Base-by-base conservation (phyloP, 352 stramenopile species). In the Globisporangium yorkense region DNA sequence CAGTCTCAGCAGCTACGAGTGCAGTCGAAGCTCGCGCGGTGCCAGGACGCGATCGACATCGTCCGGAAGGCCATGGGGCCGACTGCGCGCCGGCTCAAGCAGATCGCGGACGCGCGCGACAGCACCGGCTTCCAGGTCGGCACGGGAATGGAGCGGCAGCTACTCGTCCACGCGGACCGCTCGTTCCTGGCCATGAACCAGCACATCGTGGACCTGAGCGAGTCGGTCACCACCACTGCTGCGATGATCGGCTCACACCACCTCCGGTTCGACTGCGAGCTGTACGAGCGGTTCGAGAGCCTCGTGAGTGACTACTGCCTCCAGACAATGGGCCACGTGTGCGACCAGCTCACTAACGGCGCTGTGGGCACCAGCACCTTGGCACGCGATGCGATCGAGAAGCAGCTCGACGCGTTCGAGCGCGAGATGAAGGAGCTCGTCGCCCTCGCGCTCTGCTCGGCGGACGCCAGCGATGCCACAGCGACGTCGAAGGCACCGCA, bases 271-370 rank as follows among this genome's bases (percentile, higher is more conserved):
- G 35, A 48, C 51, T 56, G 51, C 20, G 35, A 45, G 10, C 44
- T 67, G 15, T 76, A 69, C 43, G 67, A 70, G 15, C 50, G 57
- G 5, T 61, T 87, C 41, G 79, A 89, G 47, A 50, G 62, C 0
- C 59, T 86, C 27, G 20, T 87, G n/a, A 75, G 69, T 3, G 73
- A 74, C 8, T 89, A 86, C 51, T 84, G 74, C 49, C 44, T 89
- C 41, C 72, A 89, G 31, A 71, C 76, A 8, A 48, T 89, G 49
- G 56, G 65, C 10, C 66, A 67, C 24, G 61, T 87, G 5, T 87
- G 74, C 51, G 73, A 80, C 41, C 75, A 84, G 47, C 71, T 89
- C 43, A 72, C 74, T 20, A 49, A 31, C 9, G 58, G 51, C 52
- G 59, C 62, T 13, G 71, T 39, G 21, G 69, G 44, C 59, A 64